Conservation (phyloP, 345 rosid species). For the Arabidopsis arenosa region DNA sequence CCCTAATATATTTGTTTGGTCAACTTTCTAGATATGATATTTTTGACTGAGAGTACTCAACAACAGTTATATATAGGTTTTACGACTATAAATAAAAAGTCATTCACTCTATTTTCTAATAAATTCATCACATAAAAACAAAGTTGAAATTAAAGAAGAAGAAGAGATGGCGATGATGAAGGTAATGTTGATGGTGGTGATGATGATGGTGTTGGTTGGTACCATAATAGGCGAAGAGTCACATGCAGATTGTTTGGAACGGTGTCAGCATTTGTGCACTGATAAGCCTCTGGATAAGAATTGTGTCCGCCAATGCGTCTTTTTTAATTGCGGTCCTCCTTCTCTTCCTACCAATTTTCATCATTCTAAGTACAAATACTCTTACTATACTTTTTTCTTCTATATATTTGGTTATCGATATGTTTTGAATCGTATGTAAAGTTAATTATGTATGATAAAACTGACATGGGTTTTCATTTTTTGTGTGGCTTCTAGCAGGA, state of each 20-base stretch:
- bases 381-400: neutral
- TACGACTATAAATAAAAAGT: constrained; percentile 16
- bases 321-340: constrained; percentile 37
- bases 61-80: neutral
- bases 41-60: neutral
- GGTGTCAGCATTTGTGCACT: neutral
- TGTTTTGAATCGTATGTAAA: neutral
- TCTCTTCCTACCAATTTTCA: constrained; percentile 3
- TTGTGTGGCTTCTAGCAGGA: constrained; percentile 12
- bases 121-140: neutral
- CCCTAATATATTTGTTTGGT: neutral
- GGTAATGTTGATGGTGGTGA: constrained; percentile 24
- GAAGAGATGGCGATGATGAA: constrained; percentile 13
- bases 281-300: neutral
- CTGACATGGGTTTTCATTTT: neutral
- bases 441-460: neutral
- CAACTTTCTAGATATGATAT: neutral
- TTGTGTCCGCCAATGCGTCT: constrained; percentile 22
- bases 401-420: neutral
- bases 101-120: constrained; percentile 10
- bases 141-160: neutral
- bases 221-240: constrained; percentile 2
- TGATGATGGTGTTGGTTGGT: constrained; percentile 30
- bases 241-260: neutral
- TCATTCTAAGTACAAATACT: constrained; percentile 23